Percentiles rank a stretch among this genome's conserved stretches.
Conservation (phyloP, 345 rosid species). For the Crucihimalaya himalaica region DNA sequence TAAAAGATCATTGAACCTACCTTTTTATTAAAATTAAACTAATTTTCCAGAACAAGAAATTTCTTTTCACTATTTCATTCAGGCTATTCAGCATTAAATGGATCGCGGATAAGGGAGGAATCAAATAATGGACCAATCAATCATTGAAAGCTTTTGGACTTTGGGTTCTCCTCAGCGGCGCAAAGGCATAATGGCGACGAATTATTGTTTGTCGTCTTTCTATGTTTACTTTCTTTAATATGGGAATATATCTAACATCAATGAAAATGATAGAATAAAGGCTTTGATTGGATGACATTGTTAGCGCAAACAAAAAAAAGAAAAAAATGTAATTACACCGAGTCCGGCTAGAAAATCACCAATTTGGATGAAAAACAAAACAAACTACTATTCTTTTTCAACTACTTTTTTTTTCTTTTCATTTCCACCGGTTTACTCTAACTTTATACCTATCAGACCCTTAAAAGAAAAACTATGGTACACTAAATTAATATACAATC, state of each 20-base stretch:
- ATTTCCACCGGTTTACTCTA: no score
- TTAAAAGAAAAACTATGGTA: no score
- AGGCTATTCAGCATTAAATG: not conserved
- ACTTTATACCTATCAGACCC: no score
- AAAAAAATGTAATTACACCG: no score
- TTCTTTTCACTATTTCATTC: not conserved
- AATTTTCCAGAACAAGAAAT: not conserved
- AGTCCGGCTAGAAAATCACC: no score
- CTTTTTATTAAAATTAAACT: not conserved
- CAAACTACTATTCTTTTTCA: no score
- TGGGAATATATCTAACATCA: not conserved
- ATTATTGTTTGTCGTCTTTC: slow-evolving; percentile 26
- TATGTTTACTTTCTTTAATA: not conserved
- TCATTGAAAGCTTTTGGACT: slow-evolving; percentile 32
- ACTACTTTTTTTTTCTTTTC: no score
- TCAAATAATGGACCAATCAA: slow-evolving; percentile 3
- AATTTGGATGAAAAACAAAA: no score
- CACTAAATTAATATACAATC: no score
- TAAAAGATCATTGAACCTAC: no score
- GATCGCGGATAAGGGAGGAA: not conserved
- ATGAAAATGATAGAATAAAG: not conserved
- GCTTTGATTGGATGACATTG: no score
- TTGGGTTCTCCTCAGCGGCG: slow-evolving; percentile 27
- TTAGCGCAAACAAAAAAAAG: no score
- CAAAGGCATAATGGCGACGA: slow-evolving; percentile 22